Evolutionary conservation across 2,329 filamentous ascomycete genomes (phyloP).

Genomic region (Aureobasidium mangrovei): DNA sequence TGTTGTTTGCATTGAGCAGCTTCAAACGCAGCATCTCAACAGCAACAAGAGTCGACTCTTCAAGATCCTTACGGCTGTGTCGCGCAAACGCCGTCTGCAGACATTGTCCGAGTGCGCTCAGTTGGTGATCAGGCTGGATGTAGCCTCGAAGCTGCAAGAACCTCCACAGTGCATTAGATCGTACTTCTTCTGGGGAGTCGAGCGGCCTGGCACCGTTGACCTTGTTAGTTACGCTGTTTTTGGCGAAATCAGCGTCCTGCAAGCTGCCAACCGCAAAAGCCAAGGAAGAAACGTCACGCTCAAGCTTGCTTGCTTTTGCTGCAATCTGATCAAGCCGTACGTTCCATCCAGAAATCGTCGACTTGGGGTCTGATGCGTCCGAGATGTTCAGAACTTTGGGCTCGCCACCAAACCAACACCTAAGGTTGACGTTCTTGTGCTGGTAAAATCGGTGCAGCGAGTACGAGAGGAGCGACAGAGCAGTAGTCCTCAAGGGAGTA

Average conservation of each 20-base stretch:
- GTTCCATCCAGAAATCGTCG: constrained; percentile 59
- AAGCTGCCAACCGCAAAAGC: constrained; percentile 49
- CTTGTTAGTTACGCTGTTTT: constrained; percentile 53
- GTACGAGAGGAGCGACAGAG: constrained; percentile 69
- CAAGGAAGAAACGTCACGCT: constrained; percentile 33
- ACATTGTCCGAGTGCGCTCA: constrained; percentile 78
- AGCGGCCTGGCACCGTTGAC: constrained; percentile 30
- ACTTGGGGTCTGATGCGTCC: constrained; percentile 39
- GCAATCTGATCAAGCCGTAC: constrained; percentile 41
- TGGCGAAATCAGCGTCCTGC: constrained; percentile 59
- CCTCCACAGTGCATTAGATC: constrained; percentile 71
- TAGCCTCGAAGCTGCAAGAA: constrained; percentile 87
- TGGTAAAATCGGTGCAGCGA: constrained; percentile 76
- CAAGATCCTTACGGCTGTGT: constrained; percentile 41
- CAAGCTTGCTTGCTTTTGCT: constrained; percentile 14
- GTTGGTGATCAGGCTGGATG: constrained; percentile 64
- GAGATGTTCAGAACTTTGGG: constrained; percentile 37
- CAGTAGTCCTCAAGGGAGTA: constrained; percentile 63
- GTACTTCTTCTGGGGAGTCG: constrained; percentile 61
- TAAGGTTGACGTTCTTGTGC: constrained; percentile 66
- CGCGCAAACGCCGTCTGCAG: constrained; percentile 49
- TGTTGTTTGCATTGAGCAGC: constrained; percentile 63
- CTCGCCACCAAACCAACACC: constrained; percentile 75
- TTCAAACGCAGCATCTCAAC: constrained; percentile 77
- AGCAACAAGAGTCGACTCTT: constrained; percentile 72